A percentile compares a stretch with the other conserved stretches of the same genome.
These are phyloP conservation scores for Trichoderma brevicompactum DNA, from an alignment of 2,329 filamentous ascomycete species.

Conservation along the genomic window DNA sequence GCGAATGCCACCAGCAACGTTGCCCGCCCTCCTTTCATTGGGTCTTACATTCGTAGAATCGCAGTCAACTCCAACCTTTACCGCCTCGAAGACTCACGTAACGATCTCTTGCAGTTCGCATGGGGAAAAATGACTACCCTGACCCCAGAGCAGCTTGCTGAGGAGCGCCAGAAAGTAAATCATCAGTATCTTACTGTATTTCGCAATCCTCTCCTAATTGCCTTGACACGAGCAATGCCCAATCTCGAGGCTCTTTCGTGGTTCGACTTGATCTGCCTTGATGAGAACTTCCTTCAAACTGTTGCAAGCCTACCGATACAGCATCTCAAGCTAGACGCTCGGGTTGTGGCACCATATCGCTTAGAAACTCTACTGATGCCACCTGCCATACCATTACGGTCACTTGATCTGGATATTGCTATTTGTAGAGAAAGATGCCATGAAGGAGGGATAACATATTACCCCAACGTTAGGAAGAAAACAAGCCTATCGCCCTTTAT, in stretches of 20 bases:
- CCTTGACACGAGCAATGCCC: constrained; percentile 18
- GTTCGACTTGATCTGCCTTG: neutral
- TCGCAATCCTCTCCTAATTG: constrained; percentile 1
- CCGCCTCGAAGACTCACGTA: neutral
- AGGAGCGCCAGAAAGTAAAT: too few species aligned
- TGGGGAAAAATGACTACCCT: too few species aligned
- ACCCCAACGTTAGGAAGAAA: neutral
- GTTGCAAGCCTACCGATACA: constrained; percentile 1
- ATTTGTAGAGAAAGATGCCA: neutral
- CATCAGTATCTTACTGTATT: neutral
- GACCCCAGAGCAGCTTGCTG: too few species aligned
- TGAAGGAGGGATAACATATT: neutral
- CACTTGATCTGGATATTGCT: neutral
- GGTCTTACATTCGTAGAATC: constrained; percentile 11
- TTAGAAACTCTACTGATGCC: neutral
- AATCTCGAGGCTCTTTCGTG: constrained; percentile 30
- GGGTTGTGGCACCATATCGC: neutral
- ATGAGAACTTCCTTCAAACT: constrained; percentile 1
- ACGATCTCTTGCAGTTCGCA: too few species aligned
- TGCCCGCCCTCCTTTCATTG: neutral
- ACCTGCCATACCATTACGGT: neutral
- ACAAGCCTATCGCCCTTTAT: neutral
- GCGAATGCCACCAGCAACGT: neutral
- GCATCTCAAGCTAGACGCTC: neutral
- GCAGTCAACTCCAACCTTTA: neutral